Base-by-base conservation (phyloP, 139 green algal species). In the Dunaliella primolecta region DNA sequence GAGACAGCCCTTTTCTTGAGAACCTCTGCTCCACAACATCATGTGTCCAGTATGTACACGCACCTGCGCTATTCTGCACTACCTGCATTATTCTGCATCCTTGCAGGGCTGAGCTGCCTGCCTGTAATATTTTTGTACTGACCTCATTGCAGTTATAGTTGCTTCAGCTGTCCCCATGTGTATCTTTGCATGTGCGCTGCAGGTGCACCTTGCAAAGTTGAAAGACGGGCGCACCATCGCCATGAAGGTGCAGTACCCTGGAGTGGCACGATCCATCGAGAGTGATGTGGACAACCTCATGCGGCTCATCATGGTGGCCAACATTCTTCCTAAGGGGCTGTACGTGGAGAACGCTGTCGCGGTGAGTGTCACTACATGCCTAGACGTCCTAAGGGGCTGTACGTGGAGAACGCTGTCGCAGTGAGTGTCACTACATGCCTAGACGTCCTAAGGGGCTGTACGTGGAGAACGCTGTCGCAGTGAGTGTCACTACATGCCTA, bases 231-330 rank as follows among this genome's bases (percentile, higher is more conserved):
- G 90, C 3, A 76, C 81, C 0, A 93, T 96, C 36, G 94, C 91
- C 0, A 93, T 99, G 90, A 98, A 99, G 92, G 91, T 98, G 7
- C 84, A 88, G 36, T 88, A 84, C 84, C 84, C 84, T 21, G 90
- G 96, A 1, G 97, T 99, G 64, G 95, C 96, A 0, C 87, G 91
- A 33, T 96, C 89, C 86, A 99, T 99, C 31, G 90, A 96, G 85
- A 94, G 88, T 80, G 96, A 99, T 87, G 92, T 99, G 75, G 94
- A 98, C 91, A 99, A 99, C 89, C 87, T 99, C 33, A 94, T 97
- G 94, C 90, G 93, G 23, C 88, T 99, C 64, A 92, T 99, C 55
- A 84, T 27, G 75, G 79, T 97, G 11, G 90, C 95, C 32, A 96
- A 97, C 88, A 55, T 98, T 23, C 85, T 98, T 46, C 96, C 96